Evolutionary conservation across 2,329 filamentous ascomycete genomes (phyloP).

Genomic region (Diaporthe eres): DNA sequence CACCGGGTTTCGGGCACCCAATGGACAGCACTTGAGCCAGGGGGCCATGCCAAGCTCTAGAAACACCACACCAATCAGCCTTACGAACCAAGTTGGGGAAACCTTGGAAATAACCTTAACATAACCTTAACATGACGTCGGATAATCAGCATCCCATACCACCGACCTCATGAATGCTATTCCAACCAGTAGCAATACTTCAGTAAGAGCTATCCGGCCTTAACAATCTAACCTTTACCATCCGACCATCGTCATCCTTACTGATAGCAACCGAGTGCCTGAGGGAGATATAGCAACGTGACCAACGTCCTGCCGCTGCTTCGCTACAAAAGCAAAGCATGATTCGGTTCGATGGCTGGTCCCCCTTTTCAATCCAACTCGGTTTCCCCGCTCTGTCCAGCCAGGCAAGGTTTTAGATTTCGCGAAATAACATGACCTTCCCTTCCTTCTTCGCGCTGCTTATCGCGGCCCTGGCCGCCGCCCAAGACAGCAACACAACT

Average conservation of each 20-base stretch:
- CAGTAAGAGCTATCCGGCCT: too few species aligned
- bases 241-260: background rate
- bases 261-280: background rate
- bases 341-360: background rate
- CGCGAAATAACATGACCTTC: background rate
- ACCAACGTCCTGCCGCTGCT: background rate
- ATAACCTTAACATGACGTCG: slow-evolving; percentile 25
- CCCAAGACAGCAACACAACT: slow-evolving; percentile 13
- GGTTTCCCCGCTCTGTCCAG: too few species aligned
- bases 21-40: background rate
- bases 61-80: slow-evolving; percentile 14
- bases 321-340: background rate
- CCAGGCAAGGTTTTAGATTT: background rate
- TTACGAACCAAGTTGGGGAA: background rate
- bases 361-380: background rate
- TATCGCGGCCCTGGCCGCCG: background rate
- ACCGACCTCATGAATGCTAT: background rate
- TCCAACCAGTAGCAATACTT: too few species aligned
- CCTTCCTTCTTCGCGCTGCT: background rate
- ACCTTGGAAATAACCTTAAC: slow-evolving; percentile 19
- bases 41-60: slow-evolving; percentile 2
- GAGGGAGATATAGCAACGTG: background rate
- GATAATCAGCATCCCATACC: slow-evolving; percentile 17
- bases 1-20: too few species aligned
- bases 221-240: too few species aligned